Percentiles rank a stretch among this genome's conserved stretches.
These are phyloP conservation scores for Sutorius australiensis DNA, from an alignment of 768 basidiomycete species.

Conservation along the genomic window DNA sequence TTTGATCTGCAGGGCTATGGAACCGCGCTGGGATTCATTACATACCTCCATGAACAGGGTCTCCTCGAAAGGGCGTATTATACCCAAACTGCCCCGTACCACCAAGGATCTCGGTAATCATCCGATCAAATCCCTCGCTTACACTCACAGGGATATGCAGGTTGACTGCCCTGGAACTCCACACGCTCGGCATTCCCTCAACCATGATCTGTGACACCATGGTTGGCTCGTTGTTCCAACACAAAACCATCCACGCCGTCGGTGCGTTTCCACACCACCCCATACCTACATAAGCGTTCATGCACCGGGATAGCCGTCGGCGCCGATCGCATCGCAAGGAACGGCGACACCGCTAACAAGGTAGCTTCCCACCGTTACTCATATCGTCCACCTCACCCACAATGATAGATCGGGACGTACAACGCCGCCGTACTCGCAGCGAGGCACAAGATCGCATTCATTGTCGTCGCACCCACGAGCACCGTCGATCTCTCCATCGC, in stretches of 20 bases:
- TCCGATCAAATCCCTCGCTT: background rate
- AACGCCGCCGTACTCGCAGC: constrained; percentile 92
- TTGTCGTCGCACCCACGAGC: constrained; percentile 90
- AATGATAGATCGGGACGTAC: constrained; percentile 77
- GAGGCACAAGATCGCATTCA: constrained; percentile 83
- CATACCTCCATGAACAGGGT: constrained; percentile 75
- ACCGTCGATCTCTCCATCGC: constrained; percentile 82
- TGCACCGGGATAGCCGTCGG: constrained; percentile 57
- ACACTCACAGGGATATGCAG: constrained; percentile 35
- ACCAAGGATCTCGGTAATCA: constrained; percentile 78
- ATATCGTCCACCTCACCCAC: background rate
- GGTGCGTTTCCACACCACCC: constrained; percentile 38
- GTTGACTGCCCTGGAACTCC: constrained; percentile 85
- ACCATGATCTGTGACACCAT: constrained; percentile 98
- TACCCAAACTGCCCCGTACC: constrained; percentile 93
- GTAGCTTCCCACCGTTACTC: constrained; percentile 27
- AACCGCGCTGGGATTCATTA: constrained; percentile 91
- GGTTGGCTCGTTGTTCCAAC: constrained; percentile 93
- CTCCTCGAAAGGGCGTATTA: constrained; percentile 83
- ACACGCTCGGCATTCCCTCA: constrained; percentile 77
- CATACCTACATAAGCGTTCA: background rate
- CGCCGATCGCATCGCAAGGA: constrained; percentile 83
- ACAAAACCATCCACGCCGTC: constrained; percentile 77
- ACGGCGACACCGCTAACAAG: constrained; percentile 98
- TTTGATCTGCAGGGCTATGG: constrained; percentile 77